A percentile compares a stretch with the other conserved stretches of the same genome.
These are phyloP conservation scores for Pythium brachiatum DNA, from an alignment of 352 stramenopile genomes.

Conservation along the genomic window DNA sequence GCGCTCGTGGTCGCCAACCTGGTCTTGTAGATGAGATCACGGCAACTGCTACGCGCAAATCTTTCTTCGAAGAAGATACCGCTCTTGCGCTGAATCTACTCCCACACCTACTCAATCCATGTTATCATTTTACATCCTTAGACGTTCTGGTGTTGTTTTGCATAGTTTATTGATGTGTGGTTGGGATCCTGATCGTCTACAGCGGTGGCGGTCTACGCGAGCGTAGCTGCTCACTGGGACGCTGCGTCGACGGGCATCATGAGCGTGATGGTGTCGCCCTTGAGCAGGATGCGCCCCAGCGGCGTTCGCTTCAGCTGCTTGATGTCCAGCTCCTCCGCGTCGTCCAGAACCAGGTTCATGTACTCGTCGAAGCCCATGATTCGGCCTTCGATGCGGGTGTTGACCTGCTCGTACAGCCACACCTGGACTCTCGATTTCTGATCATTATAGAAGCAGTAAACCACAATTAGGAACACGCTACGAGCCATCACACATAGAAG, in stretches of 20 bases:
- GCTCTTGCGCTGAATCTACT: constrained; percentile 17
- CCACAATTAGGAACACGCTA: neutral
- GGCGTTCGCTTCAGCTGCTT: constrained; percentile 93
- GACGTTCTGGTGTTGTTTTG: neutral
- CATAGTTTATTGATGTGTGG: neutral
- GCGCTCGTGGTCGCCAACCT: constrained; percentile 27
- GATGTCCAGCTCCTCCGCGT: constrained; percentile 95
- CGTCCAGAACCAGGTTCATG: constrained; percentile 99
- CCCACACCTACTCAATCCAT: constrained; percentile 3
- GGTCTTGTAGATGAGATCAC: constrained; percentile 16
- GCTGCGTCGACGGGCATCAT: constrained; percentile 90
- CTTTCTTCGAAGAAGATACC: neutral
- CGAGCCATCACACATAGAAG: neutral
- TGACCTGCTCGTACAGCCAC: constrained; percentile 99
- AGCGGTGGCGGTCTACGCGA: neutral
- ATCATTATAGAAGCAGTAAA: constrained; percentile 10
- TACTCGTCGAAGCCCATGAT: constrained; percentile 99
- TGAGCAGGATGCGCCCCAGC: constrained; percentile 98
- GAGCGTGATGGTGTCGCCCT: constrained; percentile 99
- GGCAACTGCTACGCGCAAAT: neutral
- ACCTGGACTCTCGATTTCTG: constrained; percentile 97
- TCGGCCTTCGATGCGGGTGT: constrained; percentile 98
- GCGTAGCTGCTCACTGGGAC: constrained; percentile 11
- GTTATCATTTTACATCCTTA: constrained; percentile 7
- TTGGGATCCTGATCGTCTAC: neutral